Percentiles rank a stretch among this genome's conserved stretches.
phyloP scores from a whole-genome alignment of 495 filamentous ascomycete genomes.

The Hapsidospora chrysogenum region DNA sequence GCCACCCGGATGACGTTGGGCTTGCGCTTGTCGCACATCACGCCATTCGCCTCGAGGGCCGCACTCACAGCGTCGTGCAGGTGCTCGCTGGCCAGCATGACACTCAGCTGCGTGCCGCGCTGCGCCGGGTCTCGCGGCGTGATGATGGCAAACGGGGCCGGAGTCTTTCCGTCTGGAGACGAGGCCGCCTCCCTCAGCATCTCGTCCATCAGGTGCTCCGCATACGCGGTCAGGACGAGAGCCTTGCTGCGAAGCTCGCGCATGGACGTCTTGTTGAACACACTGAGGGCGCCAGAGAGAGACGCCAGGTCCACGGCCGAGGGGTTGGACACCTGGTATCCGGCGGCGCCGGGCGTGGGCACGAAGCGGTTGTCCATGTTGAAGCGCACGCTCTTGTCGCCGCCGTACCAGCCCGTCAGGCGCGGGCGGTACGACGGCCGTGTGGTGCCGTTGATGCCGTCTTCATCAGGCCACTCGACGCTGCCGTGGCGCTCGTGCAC shows the following conservation, averaged over 20 bases:
- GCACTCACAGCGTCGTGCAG: conserved; percentile 55
- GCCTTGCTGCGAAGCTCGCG: conserved; percentile 55
- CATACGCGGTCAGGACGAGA: conserved; percentile 56
- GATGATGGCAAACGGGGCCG: conserved; percentile 52
- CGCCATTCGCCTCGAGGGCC: conserved; percentile 45
- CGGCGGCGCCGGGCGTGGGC: conserved; percentile 51
- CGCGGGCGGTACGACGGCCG: conserved; percentile 32
- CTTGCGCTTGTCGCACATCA: conserved; percentile 77
- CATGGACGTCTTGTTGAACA: conserved; percentile 66
- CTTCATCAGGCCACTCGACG: conserved; percentile 22
- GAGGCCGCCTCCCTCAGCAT: conserved; percentile 17
- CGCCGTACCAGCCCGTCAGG: conserved; percentile 84
- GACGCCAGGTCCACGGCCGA: conserved; percentile 49
- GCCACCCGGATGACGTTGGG: conserved; percentile 89
- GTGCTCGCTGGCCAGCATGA: conserved; percentile 42
- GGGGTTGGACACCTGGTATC: conserved; percentile 56
- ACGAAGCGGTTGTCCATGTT: conserved; percentile 63
- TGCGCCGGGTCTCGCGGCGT: conserved; percentile 57
- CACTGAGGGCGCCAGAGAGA: conserved; percentile 56
- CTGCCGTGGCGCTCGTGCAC: conserved; percentile 62
- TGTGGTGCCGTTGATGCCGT: conserved; percentile 11
- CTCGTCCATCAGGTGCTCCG: conserved; percentile 48
- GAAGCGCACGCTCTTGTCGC: conserved; percentile 60
- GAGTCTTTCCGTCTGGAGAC: conserved; percentile 6
- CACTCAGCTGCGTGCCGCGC: conserved; percentile 75